Conservation (phyloP, 495 filamentous ascomycete species). For the Hyaloscypha bicolor region DNA sequence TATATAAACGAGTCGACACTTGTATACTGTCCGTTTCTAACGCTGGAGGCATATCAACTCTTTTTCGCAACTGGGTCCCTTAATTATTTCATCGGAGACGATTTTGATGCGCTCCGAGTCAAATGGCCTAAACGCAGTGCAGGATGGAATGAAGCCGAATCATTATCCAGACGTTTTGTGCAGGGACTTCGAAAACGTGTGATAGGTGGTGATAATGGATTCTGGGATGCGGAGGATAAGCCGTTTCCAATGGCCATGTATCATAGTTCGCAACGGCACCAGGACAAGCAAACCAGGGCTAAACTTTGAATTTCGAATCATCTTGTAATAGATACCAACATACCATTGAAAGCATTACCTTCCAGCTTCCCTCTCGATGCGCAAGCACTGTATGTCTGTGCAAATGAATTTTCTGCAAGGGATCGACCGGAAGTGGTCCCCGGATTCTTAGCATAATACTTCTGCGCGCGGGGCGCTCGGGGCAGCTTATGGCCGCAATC, state of each 20-base stretch:
- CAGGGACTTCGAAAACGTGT: conserved; percentile 16
- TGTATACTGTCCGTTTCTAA: conserved; percentile 25
- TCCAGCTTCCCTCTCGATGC: no score
- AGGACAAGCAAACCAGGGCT: conserved; percentile 10
- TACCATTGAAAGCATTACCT: no score
- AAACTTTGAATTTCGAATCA: conserved; percentile 2
- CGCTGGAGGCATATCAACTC: conserved; percentile 23
- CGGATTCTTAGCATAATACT: no score
- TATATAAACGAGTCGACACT: conserved; percentile 21
- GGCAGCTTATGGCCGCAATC: no score
- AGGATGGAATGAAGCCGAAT: conserved; percentile 12
- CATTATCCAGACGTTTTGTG: conserved; percentile 14
- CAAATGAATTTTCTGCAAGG: no score
- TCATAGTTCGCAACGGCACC: conserved; percentile 10
- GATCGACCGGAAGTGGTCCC: no score
- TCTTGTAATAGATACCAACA: background rate
- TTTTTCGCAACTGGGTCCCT: conserved; percentile 13
- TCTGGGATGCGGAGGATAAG: conserved; percentile 19
- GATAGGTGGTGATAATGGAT: conserved; percentile 13
- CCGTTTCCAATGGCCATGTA: conserved; percentile 24
- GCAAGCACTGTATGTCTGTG: no score
- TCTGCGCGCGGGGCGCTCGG: no score
- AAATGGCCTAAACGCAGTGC: conserved; percentile 21
- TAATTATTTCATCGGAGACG: conserved; percentile 23
- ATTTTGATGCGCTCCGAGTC: conserved; percentile 24